Evolutionary conservation across 768 basidiomycete species (phyloP), one percentile per base, ranked within the genome.

Genomic region (Termitomyces sp.): DNA sequence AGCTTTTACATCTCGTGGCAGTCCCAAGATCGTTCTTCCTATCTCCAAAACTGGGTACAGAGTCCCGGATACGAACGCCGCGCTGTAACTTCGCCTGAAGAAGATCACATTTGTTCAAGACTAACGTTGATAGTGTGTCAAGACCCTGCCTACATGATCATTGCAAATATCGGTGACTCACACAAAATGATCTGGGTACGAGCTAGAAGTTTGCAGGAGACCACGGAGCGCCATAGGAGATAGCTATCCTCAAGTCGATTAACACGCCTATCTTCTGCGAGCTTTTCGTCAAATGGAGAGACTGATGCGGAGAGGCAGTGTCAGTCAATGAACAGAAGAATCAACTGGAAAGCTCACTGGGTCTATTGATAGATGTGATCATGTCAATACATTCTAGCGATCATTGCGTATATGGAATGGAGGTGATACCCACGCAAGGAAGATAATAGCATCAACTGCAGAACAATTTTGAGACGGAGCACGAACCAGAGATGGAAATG

Each of bases 191-290:
- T 73, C 61, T 88, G 86, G 1, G 85, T 84, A 38, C 79, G 73
- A 15, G 83, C 71, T 5, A 92, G 81, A 25, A 91, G 74, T 64
- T 85, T 85, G 66, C 86, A 89, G 6, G 82, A 75, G 65, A 86
- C 88, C 56, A 93, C 83, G n/a, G 85, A 83, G 57, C 83, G 82
- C 91, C 90, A 93, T 5, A 93, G 80, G 15, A 86, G 79, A 66
- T 86, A 83, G 66, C 87, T 89, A 68, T 92, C 91, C 73, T 92
- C 87, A 17, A 93, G 71, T 31, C 91, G 83, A 70, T 92, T 94
- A 47, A 91, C 82, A 0, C 74, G 74, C 4, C 77, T 78, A 67
- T 92, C 83, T 71, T 92, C 92, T 5, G 85, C 85, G 0, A 94
- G 78, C 55, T 80, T 83, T 71, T 94, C 91, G 67, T 94, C 88